phyloP scores from a whole-genome alignment of 164 flowering plant species.

The Cinnamomum chago region DNA sequence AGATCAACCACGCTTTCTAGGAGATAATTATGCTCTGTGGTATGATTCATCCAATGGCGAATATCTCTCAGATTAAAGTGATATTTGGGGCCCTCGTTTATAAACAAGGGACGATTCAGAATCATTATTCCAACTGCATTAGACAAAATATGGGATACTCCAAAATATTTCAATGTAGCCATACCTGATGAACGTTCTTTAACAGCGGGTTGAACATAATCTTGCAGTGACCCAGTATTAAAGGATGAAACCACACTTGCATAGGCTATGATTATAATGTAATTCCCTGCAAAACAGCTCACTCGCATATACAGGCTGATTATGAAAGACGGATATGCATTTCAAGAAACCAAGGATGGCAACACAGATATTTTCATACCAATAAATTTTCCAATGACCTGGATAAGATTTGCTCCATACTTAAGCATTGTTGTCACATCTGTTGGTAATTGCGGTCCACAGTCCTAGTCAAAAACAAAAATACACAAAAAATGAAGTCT shows the following conservation, averaged over 20 bases:
- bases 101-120: no score
- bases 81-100: no score
- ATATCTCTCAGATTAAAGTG: no score
- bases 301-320: neutral
- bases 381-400: slow-evolving; percentile 73
- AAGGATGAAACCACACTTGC: slow-evolving; percentile 36
- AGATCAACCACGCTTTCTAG: no score
- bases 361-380: slow-evolving; percentile 35
- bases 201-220: slow-evolving; percentile 49
- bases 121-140: no score
- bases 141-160: no score
- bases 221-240: slow-evolving; percentile 39
- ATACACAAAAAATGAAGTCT: slow-evolving; percentile 22
- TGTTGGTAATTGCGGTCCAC: slow-evolving; percentile 82
- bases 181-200: slow-evolving; percentile 51
- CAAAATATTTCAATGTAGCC: no score
- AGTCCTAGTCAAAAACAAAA: slow-evolving; percentile 39
- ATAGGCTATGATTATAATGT: slow-evolving; percentile 54
- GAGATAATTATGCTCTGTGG: no score
- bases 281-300: slow-evolving; percentile 43
- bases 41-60: no score
- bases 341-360: neutral
- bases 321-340: slow-evolving; percentile 6
- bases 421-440: slow-evolving; percentile 55
- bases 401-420: slow-evolving; percentile 83